Percentiles rank a stretch among this genome's conserved stretches.
Evolutionary conservation across 2,329 filamentous ascomycete species (phyloP).

Genomic region (Aspergillus sp.): DNA sequence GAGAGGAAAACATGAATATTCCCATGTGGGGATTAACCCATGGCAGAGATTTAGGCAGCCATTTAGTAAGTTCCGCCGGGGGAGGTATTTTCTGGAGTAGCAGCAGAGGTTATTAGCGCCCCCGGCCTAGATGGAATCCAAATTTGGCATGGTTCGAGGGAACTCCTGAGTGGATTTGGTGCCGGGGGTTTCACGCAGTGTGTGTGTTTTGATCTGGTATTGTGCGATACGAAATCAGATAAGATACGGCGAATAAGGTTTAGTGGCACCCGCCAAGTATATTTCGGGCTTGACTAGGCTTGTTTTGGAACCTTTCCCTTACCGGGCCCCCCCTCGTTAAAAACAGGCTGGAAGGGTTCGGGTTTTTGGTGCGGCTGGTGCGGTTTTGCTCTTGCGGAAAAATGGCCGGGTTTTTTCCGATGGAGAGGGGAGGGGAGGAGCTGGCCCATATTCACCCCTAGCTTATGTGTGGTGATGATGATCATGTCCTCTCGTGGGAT

Average conservation of each 20-base stretch:
- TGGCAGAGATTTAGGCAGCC: background rate
- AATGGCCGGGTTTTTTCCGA: background rate
- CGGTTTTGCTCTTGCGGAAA: background rate
- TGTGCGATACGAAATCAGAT: background rate
- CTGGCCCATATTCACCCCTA: too few species aligned
- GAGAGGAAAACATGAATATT: background rate
- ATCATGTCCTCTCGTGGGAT: too few species aligned
- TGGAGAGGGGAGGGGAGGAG: too few species aligned
- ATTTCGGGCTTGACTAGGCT: background rate
- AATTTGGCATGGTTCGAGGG: too few species aligned
- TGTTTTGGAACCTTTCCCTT: background rate
- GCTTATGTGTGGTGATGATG: too few species aligned
- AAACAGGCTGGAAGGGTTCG: background rate
- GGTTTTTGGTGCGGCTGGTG: background rate
- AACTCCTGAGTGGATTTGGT: background rate
- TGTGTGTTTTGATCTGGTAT: background rate
- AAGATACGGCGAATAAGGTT: background rate
- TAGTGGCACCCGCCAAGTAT: background rate
- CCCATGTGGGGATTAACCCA: background rate
- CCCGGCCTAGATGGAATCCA: too few species aligned
- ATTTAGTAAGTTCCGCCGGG: background rate
- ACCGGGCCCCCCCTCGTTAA: background rate
- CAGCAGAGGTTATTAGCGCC: too few species aligned
- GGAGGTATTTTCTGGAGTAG: too few species aligned
- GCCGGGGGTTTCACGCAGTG: too few species aligned